A percentile compares a stretch with the other conserved stretches of the same genome.
Conservation (phyloP, 805 yeast genomes). For the Trichomonascus vanleenenianus region DNA sequence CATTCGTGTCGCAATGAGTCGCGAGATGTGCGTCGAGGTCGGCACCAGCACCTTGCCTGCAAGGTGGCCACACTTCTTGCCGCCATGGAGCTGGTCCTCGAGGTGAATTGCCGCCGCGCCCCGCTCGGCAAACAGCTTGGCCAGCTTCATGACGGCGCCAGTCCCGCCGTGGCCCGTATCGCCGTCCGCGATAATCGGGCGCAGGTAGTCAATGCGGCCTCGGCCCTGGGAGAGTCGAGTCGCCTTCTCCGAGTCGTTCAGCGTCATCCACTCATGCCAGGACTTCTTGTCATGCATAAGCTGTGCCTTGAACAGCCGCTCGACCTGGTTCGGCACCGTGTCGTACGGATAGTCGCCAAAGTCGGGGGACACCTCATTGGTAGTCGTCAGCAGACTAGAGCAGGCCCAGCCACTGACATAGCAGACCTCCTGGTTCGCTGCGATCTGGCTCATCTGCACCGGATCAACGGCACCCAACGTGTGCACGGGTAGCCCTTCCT, state of each 20-base stretch:
- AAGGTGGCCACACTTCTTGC: conserved; percentile 58
- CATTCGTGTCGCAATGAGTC: conserved; percentile 49
- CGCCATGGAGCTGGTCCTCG: conserved; percentile 59
- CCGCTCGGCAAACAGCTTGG: conserved; percentile 56
- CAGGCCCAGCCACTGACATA: conserved; percentile 61
- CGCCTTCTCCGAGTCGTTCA: conserved; percentile 21
- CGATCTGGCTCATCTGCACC: conserved; percentile 51
- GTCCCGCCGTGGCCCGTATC: conserved; percentile 63
- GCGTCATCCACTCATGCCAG: conserved; percentile 33
- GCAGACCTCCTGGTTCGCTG: conserved; percentile 43
- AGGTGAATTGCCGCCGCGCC: conserved; percentile 63
- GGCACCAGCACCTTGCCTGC: conserved; percentile 59
- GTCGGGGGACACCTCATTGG: conserved; percentile 58
- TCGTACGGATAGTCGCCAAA: conserved; percentile 65
- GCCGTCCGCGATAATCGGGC: conserved; percentile 60
- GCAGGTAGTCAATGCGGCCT: conserved; percentile 40
- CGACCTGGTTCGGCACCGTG: conserved; percentile 62
- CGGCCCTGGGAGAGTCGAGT: conserved; percentile 19
- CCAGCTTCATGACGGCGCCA: conserved; percentile 55
- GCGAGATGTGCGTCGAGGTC: conserved; percentile 45
- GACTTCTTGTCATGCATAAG: conserved; percentile 47
- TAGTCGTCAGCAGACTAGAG: conserved; percentile 47
- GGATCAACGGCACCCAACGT: conserved; percentile 60
- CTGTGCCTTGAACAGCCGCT: conserved; percentile 51
- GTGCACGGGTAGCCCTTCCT: conserved; percentile 40